Base-by-base conservation (phyloP, 1,139 yeast species). In the Lodderomyces orthopsilosis region DNA sequence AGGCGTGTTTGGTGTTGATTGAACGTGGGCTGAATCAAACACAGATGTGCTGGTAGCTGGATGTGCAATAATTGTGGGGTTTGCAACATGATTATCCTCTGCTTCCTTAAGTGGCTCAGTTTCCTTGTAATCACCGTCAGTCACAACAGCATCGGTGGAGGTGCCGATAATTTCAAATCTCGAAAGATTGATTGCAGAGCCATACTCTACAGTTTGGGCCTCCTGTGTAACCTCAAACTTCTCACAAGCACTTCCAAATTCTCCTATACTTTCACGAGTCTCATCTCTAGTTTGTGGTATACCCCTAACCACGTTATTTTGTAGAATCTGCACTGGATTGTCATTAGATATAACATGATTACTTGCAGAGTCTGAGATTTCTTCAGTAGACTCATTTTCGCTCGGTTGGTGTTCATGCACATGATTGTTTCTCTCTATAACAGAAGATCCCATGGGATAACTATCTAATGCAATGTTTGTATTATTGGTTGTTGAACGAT, bases 381-480 rank as follows among this genome's bases (percentile, higher is more conserved):
- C 34, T 15, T 30, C n/a, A 8, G 34, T 17, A 9, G 34, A 30
- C 15, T 30, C 34, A 30, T 30, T 8, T 30, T 17, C 34, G 15
- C 12, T 30, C 12, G n/a, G 26, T 4, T 17, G 13, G 13, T 12
- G 22, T 7, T 23, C 28, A n/a, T 23, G 21, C 12, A 19, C 35
- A 17, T 8, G 7, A n/a, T 30, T 26, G 15, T 24, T 17, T 15
- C 41, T 28, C 14, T 30, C 34, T 6, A 18, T 35, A 10, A 19
- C 13, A 23, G 30, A 18, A 6, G 47, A 35, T 8, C 42, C 45
- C 26, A 51, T 40, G 3, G 53, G 56, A 24, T 43, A 51, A 39
- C 54, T 51, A 33, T 49, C 49, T 35, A 51, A 44, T 10, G 51
- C 51, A 35, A 50, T 41, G 13, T 46, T 48, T 28, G 53, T 46